phyloP scores from a whole-genome alignment of 2,329 filamentous ascomycete species.

The Tolypocladium tundrense region DNA sequence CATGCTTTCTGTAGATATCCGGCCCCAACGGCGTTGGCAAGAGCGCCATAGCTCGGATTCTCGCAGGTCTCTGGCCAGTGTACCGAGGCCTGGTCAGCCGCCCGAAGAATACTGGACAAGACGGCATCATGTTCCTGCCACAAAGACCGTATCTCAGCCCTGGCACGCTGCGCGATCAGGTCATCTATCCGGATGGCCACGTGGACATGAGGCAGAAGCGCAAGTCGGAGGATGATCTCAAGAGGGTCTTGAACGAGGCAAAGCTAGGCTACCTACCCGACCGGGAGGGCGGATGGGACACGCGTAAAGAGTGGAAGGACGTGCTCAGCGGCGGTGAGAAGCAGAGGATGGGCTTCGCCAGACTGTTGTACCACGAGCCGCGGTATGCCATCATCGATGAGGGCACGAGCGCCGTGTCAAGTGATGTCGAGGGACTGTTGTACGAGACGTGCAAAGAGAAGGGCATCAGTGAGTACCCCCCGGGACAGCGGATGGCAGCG shows the following conservation, averaged over 20 bases:
- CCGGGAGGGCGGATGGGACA: constrained; percentile 93
- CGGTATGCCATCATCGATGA: constrained; percentile 92
- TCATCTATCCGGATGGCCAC: constrained; percentile 94
- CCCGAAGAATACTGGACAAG: constrained; percentile 67
- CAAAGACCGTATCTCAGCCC: constrained; percentile 88
- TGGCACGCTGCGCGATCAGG: constrained; percentile 88
- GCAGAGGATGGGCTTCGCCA: constrained; percentile 84
- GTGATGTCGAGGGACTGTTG: constrained; percentile 84
- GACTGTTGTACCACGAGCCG: constrained; percentile 89
- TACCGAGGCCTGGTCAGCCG: constrained; percentile 88
- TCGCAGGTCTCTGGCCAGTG: constrained; percentile 90
- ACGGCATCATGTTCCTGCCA: constrained; percentile 97
- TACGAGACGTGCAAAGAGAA: constrained; percentile 90
- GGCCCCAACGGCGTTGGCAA: constrained; percentile 94
- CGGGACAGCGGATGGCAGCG: not conserved
- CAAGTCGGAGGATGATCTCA: constrained; percentile 68
- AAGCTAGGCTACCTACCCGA: constrained; percentile 81
- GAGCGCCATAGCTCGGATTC: constrained; percentile 74
- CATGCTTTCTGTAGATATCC: constrained; percentile 49
- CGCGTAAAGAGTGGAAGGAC: constrained; percentile 96
- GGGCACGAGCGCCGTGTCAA: constrained; percentile 86
- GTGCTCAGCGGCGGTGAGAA: constrained; percentile 97
- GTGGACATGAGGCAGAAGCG: constrained; percentile 82
- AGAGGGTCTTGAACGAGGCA: constrained; percentile 70
- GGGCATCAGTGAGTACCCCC: constrained; percentile 67